Evolutionary conservation across 306 rosid species (phyloP).

Genomic region (Quercus suber): DNA sequence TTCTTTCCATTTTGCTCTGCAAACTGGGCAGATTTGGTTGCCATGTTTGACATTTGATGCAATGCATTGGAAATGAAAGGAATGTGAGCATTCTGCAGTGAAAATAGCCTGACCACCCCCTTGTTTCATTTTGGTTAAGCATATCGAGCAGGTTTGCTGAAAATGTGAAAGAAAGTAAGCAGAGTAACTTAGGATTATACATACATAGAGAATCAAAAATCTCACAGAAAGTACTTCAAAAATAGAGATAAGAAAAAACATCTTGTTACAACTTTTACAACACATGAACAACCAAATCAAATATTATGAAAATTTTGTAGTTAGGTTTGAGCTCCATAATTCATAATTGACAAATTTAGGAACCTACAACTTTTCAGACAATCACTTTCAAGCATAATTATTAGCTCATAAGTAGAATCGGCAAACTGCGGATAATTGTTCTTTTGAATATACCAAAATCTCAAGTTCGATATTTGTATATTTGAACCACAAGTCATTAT

Average conservation of each 20-base stretch:
- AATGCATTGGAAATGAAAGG: constrained; percentile 95
- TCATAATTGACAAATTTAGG: neutral
- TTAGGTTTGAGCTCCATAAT: neutral
- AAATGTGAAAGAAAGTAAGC: constrained; percentile 17
- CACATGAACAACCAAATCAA: neutral
- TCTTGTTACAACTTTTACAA: neutral
- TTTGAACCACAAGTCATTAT: too few species aligned
- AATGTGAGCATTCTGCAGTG: constrained; percentile 95
- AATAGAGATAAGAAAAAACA: neutral
- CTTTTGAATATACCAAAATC: too few species aligned
- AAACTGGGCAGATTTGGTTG: constrained; percentile 91
- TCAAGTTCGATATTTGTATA: too few species aligned
- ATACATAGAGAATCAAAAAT: neutral
- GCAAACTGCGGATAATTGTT: too few species aligned
- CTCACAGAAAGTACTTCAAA: neutral
- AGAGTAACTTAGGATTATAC: neutral
- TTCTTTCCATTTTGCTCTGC: constrained; percentile 97
- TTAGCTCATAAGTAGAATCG: too few species aligned
- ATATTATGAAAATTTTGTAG: neutral
- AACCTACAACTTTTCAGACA: neutral
- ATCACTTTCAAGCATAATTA: neutral
- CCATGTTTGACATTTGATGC: constrained; percentile 87
- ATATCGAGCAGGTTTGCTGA: constrained; percentile 91
- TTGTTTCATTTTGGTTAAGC: constrained; percentile 86
- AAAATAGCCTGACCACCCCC: constrained; percentile 94